Conservation (phyloP, 345 rosid species). For the Euphorbia lathyris region DNA sequence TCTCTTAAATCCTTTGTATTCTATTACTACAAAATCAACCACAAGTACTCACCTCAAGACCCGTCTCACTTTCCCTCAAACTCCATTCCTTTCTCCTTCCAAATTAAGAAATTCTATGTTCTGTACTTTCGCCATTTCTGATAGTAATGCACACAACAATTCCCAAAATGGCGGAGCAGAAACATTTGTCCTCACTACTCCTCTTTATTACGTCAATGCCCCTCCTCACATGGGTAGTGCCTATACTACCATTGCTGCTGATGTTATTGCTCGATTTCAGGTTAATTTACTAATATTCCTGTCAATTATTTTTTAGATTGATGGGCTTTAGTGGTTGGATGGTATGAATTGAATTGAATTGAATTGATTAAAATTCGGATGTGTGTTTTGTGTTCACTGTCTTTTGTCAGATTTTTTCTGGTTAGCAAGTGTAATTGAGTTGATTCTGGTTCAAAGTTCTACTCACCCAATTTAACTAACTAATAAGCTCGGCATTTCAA, state of each 20-base stretch:
- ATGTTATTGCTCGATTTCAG: constrained; percentile 93
- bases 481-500: constrained; percentile 13
- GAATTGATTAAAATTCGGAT: neutral
- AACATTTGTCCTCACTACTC: constrained; percentile 82
- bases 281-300: constrained; percentile 25
- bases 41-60: constrained; percentile 36
- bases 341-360: neutral
- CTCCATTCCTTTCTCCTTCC: constrained; percentile 26
- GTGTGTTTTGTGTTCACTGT: neutral
- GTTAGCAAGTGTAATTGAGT: constrained; percentile 1
- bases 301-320: neutral
- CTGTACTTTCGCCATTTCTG: constrained; percentile 33
- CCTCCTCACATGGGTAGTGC: constrained; percentile 99
- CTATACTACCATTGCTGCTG: constrained; percentile 95
- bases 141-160: constrained; percentile 4
- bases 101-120: constrained; percentile 37
- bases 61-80: constrained; percentile 41
- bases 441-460: neutral
- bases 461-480: neutral
- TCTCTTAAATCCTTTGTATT: constrained; percentile 44
- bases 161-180: constrained; percentile 26
- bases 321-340: neutral
- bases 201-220: constrained; percentile 97
- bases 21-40: constrained; percentile 27
- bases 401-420: neutral